Evolutionary conservation across 2,329 filamentous ascomycete species (phyloP), one percentile per base, ranked within the genome.

Genomic region (Bipolaris zeicola): DNA sequence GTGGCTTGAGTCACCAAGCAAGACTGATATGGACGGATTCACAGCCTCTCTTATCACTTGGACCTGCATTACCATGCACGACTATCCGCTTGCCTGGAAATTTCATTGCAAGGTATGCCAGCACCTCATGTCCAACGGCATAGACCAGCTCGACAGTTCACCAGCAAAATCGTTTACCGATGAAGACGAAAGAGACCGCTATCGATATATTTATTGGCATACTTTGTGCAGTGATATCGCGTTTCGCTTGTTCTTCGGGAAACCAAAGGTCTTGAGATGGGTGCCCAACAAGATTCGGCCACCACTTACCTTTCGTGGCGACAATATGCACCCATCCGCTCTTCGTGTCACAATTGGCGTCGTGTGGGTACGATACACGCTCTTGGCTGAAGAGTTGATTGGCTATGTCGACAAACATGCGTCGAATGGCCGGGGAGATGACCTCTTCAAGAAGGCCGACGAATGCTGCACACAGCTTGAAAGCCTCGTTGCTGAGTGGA

Each of bases 31-130:
- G 49, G 68, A 73, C 46, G 62, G 58, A 2, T 53, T 61, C 28
- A 65, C 62, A 24, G 69, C 70, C 31, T 56, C 63, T 1, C 45
- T 72, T 16, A 65, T 57, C 3, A 45, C 58, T 3, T 71, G 68
- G 69, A 67, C 67, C 14, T 61, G 64, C 2, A 62, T 69, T 33
- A 65, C 55, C 33, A 66, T 67, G 38, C 66, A 69, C 11, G 68
- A 73, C 22, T 70, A 70, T 38, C 68, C 70, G 34, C 53, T 71
- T 6, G 62, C 66, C 2, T 73, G 69, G 67, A 68, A 66, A 20
- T 70, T 73, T 20, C 70, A 73, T 46, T 60, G 62, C 54, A 70
- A 70, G 44, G 54, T 64, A 0, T 73, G 66, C 46, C 66, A 69
- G 1, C 66, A 57, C 24, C 18, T 71, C 3, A 70, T 66, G 37